These are phyloP conservation scores for Phlebiopsis gigantea DNA, from an alignment of 768 basidiomycete genomes.

Conservation along the genomic window DNA sequence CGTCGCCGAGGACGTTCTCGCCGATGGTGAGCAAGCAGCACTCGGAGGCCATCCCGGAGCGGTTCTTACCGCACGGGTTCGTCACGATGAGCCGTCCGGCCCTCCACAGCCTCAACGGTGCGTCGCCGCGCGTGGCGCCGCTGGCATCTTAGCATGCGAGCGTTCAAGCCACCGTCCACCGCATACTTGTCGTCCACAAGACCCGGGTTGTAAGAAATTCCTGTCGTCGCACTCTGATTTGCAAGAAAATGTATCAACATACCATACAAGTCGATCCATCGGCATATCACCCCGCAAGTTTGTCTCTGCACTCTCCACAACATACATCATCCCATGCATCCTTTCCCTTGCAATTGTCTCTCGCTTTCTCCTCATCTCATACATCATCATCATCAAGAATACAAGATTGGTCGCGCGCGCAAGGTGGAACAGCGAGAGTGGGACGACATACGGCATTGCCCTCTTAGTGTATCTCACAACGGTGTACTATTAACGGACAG, in stretches of 20 bases:
- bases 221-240: slow-evolving; percentile 27
- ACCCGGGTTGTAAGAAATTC: slow-evolving; percentile 44
- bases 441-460: slow-evolving; percentile 17
- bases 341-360: slow-evolving; percentile 56
- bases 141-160: slow-evolving; percentile 48
- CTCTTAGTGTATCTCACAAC: slow-evolving; percentile 18
- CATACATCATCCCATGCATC: slow-evolving; percentile 34
- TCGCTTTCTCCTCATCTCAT: slow-evolving; percentile 14
- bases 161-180: slow-evolving; percentile 9
- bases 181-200: slow-evolving; percentile 8
- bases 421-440: slow-evolving; percentile 14
- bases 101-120: slow-evolving; percentile 71
- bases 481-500: slow-evolving; percentile 25
- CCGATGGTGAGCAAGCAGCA: slow-evolving; percentile 68
- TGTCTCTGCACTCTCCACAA: slow-evolving; percentile 30
- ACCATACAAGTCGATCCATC: slow-evolving; percentile 52
- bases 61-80: no score
- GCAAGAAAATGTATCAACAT: slow-evolving; percentile 76
- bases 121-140: slow-evolving; percentile 47
- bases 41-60: slow-evolving; percentile 56
- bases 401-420: slow-evolving; percentile 3
- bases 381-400: slow-evolving; percentile 15
- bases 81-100: slow-evolving; percentile 74
- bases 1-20: slow-evolving; percentile 50
- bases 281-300: slow-evolving; percentile 49